A percentile compares a stretch with the other conserved stretches of the same genome.
Evolutionary conservation across 257 asterid genomes (phyloP).

Genomic region (Salvia miltiorrhiza): DNA sequence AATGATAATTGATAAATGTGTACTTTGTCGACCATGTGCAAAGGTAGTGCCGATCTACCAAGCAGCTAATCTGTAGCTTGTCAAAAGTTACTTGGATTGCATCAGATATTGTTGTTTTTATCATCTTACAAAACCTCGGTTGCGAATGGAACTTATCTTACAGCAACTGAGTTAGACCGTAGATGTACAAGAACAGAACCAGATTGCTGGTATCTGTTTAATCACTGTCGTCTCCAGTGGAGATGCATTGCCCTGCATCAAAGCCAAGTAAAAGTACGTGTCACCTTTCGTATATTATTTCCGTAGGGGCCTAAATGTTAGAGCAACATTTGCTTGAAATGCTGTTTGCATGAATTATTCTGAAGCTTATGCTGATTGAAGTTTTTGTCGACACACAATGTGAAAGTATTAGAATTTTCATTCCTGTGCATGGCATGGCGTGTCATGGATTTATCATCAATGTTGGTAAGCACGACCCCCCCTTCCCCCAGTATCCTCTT

Average conservation of each 20-base stretch:
- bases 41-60: not conserved
- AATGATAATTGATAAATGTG: not conserved
- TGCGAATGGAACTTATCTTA: slow-evolving; percentile 2
- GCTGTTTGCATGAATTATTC: not conserved
- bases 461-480: too few species aligned
- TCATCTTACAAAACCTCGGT: not conserved
- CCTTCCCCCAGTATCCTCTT: not conserved
- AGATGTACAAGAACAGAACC: not conserved
- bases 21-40: not conserved
- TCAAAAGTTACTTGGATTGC: not conserved
- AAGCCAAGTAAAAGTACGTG: slow-evolving; percentile 15
- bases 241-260: not conserved
- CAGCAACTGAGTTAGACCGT: not conserved
- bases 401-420: slow-evolving; percentile 6
- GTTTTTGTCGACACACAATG: slow-evolving; percentile 15
- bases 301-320: slow-evolving; percentile 13
- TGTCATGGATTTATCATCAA: slow-evolving; percentile 22
- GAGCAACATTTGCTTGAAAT: slow-evolving; percentile 6
- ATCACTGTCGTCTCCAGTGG: slow-evolving; percentile 17
- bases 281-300: not conserved
- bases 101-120: not conserved
- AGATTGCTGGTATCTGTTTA: slow-evolving; percentile 20
- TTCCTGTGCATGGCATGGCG: slow-evolving; percentile 21
- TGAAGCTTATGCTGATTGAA: slow-evolving; percentile 21
- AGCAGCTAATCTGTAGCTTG: not conserved